Conservation (phyloP, 1,139 yeast species). For the Eremothecium gossypii region DNA sequence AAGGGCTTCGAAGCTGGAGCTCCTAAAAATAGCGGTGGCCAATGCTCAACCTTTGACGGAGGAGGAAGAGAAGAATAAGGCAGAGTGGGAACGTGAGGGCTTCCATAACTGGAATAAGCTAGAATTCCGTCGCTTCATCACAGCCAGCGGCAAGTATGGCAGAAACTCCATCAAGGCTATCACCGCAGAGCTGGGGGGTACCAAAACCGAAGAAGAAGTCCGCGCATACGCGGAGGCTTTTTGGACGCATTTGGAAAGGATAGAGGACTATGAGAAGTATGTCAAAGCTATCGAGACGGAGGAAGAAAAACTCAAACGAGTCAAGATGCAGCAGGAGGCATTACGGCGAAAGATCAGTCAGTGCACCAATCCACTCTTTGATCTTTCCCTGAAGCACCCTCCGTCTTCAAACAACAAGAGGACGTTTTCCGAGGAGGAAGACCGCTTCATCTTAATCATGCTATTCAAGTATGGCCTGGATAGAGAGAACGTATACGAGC, state of each 20-base stretch:
- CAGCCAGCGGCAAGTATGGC: constrained; percentile 56
- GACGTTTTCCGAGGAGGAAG: constrained; percentile 66
- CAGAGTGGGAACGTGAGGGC: constrained; percentile 47
- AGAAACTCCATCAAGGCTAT: constrained; percentile 54
- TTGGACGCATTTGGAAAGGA: constrained; percentile 55
- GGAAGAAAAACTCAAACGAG: constrained; percentile 54
- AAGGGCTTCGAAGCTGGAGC: constrained; percentile 39
- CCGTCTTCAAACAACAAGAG: constrained; percentile 55
- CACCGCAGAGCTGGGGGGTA: constrained; percentile 49
- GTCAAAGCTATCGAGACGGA: constrained; percentile 64
- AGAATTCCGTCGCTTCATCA: constrained; percentile 61
- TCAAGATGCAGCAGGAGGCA: constrained; percentile 56
- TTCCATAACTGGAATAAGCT: constrained; percentile 61
- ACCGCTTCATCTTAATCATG: constrained; percentile 57
- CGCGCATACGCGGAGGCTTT: constrained; percentile 56
- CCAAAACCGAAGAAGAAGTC: constrained; percentile 58
- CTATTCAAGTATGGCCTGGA: constrained; percentile 59
- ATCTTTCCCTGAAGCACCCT: constrained; percentile 47
- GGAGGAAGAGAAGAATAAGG: constrained; percentile 53
- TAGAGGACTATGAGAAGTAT: constrained; percentile 66
- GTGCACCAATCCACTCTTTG: constrained; percentile 57
- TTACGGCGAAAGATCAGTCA: constrained; percentile 53
- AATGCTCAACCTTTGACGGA: constrained; percentile 59
- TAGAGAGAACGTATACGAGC: constrained; percentile 53
- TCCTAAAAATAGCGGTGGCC: constrained; percentile 54